These are phyloP conservation scores for Melampsora americana DNA, from an alignment of 1,284 basidiomycete genomes.

Conservation along the genomic window DNA sequence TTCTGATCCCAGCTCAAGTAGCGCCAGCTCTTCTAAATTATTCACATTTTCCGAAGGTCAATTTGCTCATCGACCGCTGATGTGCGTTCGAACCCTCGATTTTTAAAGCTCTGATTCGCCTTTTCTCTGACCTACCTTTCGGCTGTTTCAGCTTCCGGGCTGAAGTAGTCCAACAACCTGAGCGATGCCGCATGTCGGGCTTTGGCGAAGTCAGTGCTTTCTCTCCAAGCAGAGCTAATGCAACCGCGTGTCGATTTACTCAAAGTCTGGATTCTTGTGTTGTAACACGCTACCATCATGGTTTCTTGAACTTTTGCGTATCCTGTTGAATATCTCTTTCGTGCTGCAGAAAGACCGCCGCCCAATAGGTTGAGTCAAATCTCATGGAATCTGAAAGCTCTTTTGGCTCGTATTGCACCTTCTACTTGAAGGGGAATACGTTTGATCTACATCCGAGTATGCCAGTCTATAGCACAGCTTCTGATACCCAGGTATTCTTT, in stretches of 20 bases:
- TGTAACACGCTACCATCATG: background rate
- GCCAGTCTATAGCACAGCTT: too few species aligned
- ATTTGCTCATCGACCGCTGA: conserved; percentile 6
- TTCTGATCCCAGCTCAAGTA: background rate
- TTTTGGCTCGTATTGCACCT: too few species aligned
- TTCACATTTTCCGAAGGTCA: background rate
- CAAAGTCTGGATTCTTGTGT: too few species aligned
- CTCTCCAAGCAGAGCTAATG: background rate
- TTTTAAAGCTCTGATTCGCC: background rate
- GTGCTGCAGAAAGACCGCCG: background rate
- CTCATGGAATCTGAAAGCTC: too few species aligned
- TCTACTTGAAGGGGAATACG: too few species aligned
- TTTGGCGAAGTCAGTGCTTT: conserved; percentile 8
- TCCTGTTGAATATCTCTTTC: background rate
- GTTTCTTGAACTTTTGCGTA: background rate
- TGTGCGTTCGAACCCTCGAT: background rate
- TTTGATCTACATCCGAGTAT: too few species aligned
- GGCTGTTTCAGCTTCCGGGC: background rate
- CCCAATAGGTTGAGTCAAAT: conserved; percentile 4
- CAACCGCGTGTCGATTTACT: too few species aligned
- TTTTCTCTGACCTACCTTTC: background rate
- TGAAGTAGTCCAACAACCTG: conserved; percentile 7
- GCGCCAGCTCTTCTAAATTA: background rate
- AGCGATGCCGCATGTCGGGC: conserved; percentile 9
- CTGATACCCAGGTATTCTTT: background rate